Conservation (phyloP, 169 alveolate genomes). For the Plasmodium falciparum region DNA sequence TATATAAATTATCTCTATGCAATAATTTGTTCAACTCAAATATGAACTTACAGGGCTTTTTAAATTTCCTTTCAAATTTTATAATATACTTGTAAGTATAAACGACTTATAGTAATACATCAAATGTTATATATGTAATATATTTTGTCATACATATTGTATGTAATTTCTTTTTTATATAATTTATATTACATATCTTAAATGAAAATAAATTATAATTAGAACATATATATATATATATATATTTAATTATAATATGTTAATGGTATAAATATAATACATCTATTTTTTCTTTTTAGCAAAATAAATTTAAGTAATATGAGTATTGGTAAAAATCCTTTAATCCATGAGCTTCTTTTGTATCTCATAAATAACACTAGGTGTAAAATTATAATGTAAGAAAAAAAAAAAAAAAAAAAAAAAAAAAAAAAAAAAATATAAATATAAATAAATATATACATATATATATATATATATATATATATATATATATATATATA, state of each 20-base stretch:
- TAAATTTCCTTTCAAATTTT: conserved; percentile 45
- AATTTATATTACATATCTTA: background rate
- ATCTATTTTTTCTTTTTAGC: conserved; percentile 32
- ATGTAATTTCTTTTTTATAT: background rate
- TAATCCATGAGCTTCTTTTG: conserved; percentile 25
- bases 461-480: background rate
- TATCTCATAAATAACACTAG: conserved; percentile 42
- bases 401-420: background rate
- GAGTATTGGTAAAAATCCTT: conserved; percentile 33
- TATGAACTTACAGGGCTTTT: conserved; percentile 12
- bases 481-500: background rate
- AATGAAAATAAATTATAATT: background rate
- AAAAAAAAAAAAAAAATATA: background rate
- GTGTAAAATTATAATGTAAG: conserved; percentile 62
- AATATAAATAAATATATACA: background rate
- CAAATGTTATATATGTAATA: background rate
- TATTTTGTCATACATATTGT: background rate
- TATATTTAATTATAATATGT: too few species aligned
- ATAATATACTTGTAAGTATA: conserved; percentile 59
- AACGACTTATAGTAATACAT: background rate
- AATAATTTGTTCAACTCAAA: conserved; percentile 29
- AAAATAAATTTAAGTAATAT: conserved; percentile 43
- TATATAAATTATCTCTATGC: conserved; percentile 46
- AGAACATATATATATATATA: too few species aligned
- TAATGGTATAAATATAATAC: background rate